Evolutionary conservation across 257 asterid genomes (phyloP).

Genomic region (Salvia hispanica): DNA sequence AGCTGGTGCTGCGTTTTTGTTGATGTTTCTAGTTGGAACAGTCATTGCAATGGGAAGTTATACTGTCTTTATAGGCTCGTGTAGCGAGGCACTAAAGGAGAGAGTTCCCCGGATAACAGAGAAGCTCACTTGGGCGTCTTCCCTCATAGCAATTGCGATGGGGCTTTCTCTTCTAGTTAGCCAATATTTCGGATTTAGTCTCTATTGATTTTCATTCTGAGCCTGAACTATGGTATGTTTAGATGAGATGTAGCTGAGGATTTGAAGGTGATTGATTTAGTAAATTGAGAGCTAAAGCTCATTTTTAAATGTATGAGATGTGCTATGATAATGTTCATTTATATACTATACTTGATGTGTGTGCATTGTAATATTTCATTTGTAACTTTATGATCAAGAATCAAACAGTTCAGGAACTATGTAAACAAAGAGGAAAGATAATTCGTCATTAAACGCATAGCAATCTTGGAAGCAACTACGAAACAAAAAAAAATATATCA

Average conservation of each 20-base stretch:
- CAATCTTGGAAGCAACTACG: too few species aligned
- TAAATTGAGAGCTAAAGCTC: conserved; percentile 26
- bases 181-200: conserved; percentile 75
- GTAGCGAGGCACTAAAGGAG: conserved; percentile 83
- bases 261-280: conserved; percentile 27
- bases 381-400: not conserved
- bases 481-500: not conserved
- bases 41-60: conserved; percentile 96
- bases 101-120: conserved; percentile 86
- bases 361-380: not conserved
- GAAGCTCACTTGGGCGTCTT: conserved; percentile 95
- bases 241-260: conserved; percentile 23
- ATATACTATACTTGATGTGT: too few species aligned
- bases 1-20: conserved; percentile 86
- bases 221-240: conserved; percentile 8
- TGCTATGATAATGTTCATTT: too few species aligned
- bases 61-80: conserved; percentile 83
- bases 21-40: conserved; percentile 88
- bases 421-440: too few species aligned
- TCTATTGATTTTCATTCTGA: conserved; percentile 51
- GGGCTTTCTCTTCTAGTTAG: conserved; percentile 74
- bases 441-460: too few species aligned
- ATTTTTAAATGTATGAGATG: not conserved
- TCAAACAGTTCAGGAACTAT: too few species aligned
- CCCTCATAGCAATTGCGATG: conserved; percentile 73